A percentile compares a stretch with the other conserved stretches of the same genome.
phyloP scores from a whole-genome alignment of 2,329 filamentous ascomycete species.

The Coniochaeta ligniaria region DNA sequence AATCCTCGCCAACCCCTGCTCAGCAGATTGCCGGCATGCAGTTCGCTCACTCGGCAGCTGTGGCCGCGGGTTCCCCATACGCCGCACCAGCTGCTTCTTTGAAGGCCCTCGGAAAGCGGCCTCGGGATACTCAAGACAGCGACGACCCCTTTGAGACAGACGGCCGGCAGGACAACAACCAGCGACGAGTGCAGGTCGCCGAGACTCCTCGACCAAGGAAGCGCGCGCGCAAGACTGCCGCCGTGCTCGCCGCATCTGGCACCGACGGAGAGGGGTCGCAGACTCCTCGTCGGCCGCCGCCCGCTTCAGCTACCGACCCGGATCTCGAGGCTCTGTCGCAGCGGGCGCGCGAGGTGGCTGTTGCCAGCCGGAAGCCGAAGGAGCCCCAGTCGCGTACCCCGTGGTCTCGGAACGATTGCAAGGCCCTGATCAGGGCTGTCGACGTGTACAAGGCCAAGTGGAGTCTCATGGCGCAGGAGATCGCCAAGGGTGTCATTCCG shows the following conservation, averaged over 20 bases:
- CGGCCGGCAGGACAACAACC: constrained; percentile 6
- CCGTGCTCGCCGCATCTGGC: background rate
- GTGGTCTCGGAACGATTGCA: constrained; percentile 36
- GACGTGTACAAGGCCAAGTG: constrained; percentile 28
- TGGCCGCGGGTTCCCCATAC: background rate
- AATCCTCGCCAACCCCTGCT: background rate
- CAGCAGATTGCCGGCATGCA: background rate
- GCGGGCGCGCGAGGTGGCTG: constrained; percentile 15
- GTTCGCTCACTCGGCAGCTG: background rate
- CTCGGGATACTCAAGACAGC: constrained; percentile 5
- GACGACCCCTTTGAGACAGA: constrained; percentile 15
- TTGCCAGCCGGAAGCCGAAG: constrained; percentile 20
- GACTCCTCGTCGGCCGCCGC: background rate
- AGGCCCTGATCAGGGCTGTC: constrained; percentile 34
- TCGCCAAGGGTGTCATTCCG: constrained; percentile 16
- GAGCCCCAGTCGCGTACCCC: constrained; percentile 23
- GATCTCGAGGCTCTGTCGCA: constrained; percentile 18
- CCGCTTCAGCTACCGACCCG: constrained; percentile 4
- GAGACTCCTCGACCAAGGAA: constrained; percentile 1
- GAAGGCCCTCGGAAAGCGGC: constrained; percentile 1
- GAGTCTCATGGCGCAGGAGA: constrained; percentile 26
- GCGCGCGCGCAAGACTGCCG: background rate
- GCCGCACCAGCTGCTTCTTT: background rate
- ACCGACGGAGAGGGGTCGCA: background rate
- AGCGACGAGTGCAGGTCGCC: constrained; percentile 8